Evolutionary conservation across 2,329 filamentous ascomycete genomes (phyloP), one percentile per base, ranked within the genome.

Genomic region (Orbilia brochopaga): DNA sequence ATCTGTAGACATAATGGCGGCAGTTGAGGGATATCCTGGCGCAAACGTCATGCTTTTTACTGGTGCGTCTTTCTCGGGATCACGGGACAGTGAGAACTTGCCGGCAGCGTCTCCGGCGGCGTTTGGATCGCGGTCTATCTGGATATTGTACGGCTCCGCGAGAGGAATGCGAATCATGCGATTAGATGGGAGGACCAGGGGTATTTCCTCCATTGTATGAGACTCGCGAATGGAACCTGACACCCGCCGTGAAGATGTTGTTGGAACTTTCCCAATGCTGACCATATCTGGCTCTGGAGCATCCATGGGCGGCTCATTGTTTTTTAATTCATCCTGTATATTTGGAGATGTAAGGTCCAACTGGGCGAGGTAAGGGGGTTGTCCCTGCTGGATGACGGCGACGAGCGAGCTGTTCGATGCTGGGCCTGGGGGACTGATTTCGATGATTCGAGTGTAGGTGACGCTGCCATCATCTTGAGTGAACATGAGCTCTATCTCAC

Each of bases 61-160:
- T 0, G 66, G 66, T 13, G 59, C 66, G 35, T 70, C 66, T 21
- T 70, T 64, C 11, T 70, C 66, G 6, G 66, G 66, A n/a, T 70
- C 66, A 2, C 53, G 66, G 19, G 46, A 55, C 3, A 51, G 24
- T n/a, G 56, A 52, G 42, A 30, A 67, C 6, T 21, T 19, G 11
- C 19, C 13, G n/a, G 15, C 50, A 24, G 8, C 13, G 1, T 35
- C 27, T 21, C 17, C 30, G n/a, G 4, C 23, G 8, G 15, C 19
- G 21, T 62, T 24, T 2, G 57, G 57, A 37, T 51, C 58, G 3
- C 65, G 57, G 15, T 19, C 17, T 24, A 51, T 40, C 13, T 21
- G 13, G 15, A 44, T 13, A 17, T n/a, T 23, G 17, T 35, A 21
- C 2, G 40, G 19, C n/a, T 32, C 11, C 32, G 13, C 17, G 8